These are phyloP conservation scores for Aspergillus brunneoviolaceus DNA, from an alignment of 2,329 filamentous ascomycete species.

Conservation along the genomic window DNA sequence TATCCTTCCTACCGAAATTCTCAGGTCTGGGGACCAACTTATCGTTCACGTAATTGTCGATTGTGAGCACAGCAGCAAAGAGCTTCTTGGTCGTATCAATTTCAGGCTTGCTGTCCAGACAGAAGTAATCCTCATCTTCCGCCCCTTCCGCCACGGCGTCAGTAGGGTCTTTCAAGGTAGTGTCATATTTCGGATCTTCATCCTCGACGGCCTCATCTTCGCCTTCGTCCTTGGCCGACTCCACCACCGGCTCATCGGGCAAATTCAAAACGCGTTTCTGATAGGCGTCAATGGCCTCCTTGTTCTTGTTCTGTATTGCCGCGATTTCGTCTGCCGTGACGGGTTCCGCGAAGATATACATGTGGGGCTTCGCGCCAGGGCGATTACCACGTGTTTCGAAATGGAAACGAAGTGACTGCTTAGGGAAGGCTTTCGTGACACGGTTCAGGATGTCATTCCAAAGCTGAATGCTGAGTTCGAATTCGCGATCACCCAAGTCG, in stretches of 20 bases:
- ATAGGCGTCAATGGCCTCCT: conserved; percentile 65
- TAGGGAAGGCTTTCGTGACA: conserved; percentile 72
- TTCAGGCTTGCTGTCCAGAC: background rate
- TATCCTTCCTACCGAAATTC: conserved; percentile 44
- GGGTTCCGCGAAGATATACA: conserved; percentile 90
- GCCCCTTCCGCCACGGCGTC: background rate
- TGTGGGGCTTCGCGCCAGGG: conserved; percentile 54
- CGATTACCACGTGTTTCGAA: conserved; percentile 69
- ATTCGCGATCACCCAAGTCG: conserved; percentile 76
- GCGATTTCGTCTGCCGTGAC: conserved; percentile 71
- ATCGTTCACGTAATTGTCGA: conserved; percentile 72
- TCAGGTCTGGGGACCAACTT: conserved; percentile 61
- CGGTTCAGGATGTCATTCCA: conserved; percentile 77
- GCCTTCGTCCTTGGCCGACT: background rate
- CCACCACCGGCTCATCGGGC: conserved; percentile 5
- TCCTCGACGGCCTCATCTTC: background rate
- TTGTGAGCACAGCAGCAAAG: conserved; percentile 68
- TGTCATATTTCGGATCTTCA: background rate
- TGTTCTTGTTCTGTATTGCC: conserved; percentile 67
- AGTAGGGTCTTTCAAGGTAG: background rate
- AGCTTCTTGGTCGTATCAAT: conserved; percentile 37
- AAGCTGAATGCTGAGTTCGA: conserved; percentile 74
- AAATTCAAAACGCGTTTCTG: conserved; percentile 54
- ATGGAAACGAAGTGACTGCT: conserved; percentile 72
- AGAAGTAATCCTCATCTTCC: background rate